phyloP scores from a whole-genome alignment of 129 eudicot species.

The Arctium minus region DNA sequence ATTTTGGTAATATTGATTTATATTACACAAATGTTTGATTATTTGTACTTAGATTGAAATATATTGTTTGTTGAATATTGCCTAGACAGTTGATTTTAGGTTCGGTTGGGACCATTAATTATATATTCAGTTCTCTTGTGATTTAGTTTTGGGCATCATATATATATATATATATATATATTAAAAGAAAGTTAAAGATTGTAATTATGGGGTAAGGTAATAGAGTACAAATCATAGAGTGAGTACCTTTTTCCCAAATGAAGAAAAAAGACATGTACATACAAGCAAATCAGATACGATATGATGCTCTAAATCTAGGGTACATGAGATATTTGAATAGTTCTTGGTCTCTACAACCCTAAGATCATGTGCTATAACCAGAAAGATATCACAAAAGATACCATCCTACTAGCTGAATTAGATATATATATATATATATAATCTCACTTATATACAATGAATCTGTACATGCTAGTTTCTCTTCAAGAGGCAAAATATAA shows the following conservation, averaged over 20 bases:
- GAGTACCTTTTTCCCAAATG: conserved; percentile 8
- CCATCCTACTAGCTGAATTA: conserved; percentile 8
- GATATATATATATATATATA: background rate
- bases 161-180: background rate
- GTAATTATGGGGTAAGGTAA: background rate
- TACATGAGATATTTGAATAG: conserved; percentile 33
- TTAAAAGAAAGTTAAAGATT: background rate
- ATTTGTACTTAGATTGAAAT: background rate
- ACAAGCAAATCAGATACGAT: conserved; percentile 33
- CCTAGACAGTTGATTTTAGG: background rate
- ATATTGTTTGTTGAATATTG: background rate
- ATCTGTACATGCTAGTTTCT: conserved; percentile 9
- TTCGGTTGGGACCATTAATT: background rate
- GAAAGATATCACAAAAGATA: conserved; percentile 19
- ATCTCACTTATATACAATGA: conserved; percentile 8
- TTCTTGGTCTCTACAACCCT: conserved; percentile 27
- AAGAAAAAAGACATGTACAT: conserved; percentile 21
- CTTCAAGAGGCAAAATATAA: too few relatives aligned
- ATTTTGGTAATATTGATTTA: background rate
- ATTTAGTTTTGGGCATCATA: background rate
- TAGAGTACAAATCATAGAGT: background rate
- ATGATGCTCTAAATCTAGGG: conserved; percentile 36
- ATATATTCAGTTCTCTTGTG: background rate
- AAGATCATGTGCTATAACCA: conserved; percentile 27
- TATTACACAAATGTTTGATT: background rate